Evolutionary conservation across 352 stramenopile species (phyloP).

Genomic region (Pythium phragmiticola): DNA sequence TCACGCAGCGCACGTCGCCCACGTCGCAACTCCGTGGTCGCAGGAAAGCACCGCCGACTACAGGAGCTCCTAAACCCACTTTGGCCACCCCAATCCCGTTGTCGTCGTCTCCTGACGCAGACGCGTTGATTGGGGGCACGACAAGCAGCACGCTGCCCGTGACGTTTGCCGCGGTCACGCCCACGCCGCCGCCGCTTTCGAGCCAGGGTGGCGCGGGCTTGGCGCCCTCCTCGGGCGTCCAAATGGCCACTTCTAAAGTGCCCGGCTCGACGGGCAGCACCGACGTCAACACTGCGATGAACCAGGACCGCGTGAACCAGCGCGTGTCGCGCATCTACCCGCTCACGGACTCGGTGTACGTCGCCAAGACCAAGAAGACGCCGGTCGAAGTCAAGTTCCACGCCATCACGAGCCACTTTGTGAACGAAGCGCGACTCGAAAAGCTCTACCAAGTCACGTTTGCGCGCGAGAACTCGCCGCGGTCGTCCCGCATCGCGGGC

Average conservation of each 20-base stretch:
- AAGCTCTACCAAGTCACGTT: slow-evolving; percentile 83
- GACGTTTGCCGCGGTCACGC: slow-evolving; percentile 23
- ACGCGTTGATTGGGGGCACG: background rate
- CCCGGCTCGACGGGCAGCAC: slow-evolving; percentile 19
- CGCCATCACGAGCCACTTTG: slow-evolving; percentile 64
- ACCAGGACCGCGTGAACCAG: slow-evolving; percentile 64
- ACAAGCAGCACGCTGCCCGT: slow-evolving; percentile 18
- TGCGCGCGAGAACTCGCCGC: slow-evolving; percentile 71
- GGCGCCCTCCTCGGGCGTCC: background rate
- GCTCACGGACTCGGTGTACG: slow-evolving; percentile 65
- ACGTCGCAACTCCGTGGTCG: slow-evolving; percentile 20
- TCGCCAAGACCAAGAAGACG: slow-evolving; percentile 71
- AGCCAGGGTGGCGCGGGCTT: slow-evolving; percentile 6
- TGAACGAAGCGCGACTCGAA: slow-evolving; percentile 69
- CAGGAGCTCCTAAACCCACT: background rate
- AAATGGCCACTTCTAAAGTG: background rate
- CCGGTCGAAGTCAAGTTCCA: slow-evolving; percentile 81
- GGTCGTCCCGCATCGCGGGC: slow-evolving; percentile 54
- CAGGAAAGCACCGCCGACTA: slow-evolving; percentile 8
- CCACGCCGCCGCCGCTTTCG: background rate
- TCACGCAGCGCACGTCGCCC: slow-evolving; percentile 25
- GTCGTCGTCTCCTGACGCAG: background rate
- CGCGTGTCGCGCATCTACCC: slow-evolving; percentile 75
- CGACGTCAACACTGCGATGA: slow-evolving; percentile 34
- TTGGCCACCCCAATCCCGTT: background rate